A percentile compares a stretch with the other conserved stretches of the same genome.
phyloP scores from a whole-genome alignment of 495 filamentous ascomycete species.

The Daldinia decipiens region DNA sequence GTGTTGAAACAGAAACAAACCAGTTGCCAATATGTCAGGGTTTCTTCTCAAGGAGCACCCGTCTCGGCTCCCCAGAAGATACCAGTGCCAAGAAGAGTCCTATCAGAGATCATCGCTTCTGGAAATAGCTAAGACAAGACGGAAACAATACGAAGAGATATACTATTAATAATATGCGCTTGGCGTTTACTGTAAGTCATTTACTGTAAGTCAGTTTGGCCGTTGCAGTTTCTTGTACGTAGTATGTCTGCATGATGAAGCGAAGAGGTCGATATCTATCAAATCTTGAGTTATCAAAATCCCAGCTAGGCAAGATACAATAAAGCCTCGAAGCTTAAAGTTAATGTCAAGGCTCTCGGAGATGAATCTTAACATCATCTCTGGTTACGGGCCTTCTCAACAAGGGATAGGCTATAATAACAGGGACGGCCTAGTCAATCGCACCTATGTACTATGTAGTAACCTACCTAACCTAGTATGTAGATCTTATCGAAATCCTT shows the following conservation, averaged over 20 bases:
- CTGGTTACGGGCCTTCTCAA: background rate
- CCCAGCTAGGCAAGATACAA: background rate
- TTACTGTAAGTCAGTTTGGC: slow-evolving; percentile 7
- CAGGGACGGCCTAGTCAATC: slow-evolving; percentile 11
- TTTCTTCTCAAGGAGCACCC: slow-evolving; percentile 16
- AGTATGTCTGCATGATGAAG: background rate
- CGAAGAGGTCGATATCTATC: slow-evolving; percentile 7
- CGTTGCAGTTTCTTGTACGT: slow-evolving; percentile 7
- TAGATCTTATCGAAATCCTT: slow-evolving; percentile 8
- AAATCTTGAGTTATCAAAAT: background rate
- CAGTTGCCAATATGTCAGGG: slow-evolving; percentile 29
- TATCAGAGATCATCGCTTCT: slow-evolving; percentile 39
- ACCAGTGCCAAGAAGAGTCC: slow-evolving; percentile 30
- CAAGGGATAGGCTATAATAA: slow-evolving; percentile 9
- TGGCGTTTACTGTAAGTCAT: slow-evolving; percentile 14
- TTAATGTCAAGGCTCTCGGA: slow-evolving; percentile 4
- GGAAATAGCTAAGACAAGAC: slow-evolving; percentile 42
- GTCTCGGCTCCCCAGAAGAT: slow-evolving; percentile 23
- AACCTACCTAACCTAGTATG: too few relatives aligned
- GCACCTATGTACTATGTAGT: background rate
- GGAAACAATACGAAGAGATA: slow-evolving; percentile 34
- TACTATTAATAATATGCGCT: slow-evolving; percentile 34
- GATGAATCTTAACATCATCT: slow-evolving; percentile 12
- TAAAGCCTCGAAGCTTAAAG: background rate
- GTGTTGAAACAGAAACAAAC: slow-evolving; percentile 41